Conservation (phyloP, 805 yeast species). For the Ogataea pignaliae region DNA sequence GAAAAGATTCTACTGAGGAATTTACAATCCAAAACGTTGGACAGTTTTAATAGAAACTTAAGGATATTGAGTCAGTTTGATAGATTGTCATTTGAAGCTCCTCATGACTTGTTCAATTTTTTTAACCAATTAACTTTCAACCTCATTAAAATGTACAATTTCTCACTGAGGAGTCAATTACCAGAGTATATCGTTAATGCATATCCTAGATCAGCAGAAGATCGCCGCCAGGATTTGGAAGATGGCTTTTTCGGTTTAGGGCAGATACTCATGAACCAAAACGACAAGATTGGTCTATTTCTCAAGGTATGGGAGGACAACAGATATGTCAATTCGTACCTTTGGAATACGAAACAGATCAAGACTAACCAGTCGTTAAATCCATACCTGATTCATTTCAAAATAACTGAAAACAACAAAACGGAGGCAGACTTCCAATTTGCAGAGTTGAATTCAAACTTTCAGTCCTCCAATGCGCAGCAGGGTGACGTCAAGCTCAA, state of each 20-base stretch:
- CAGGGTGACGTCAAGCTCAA: constrained; percentile 10
- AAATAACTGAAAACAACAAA: constrained; percentile 23
- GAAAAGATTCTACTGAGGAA: constrained; percentile 25
- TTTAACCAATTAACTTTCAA: constrained; percentile 26
- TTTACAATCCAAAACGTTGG: constrained; percentile 26
- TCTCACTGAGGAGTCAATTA: constrained; percentile 6
- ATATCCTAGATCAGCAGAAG: constrained; percentile 4
- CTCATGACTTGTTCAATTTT: constrained; percentile 30
- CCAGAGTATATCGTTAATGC: background rate
- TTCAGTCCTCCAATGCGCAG: background rate
- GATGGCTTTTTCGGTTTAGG: constrained; percentile 26
- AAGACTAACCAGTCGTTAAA: constrained; percentile 13
- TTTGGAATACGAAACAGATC: constrained; percentile 12
- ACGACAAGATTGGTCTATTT: constrained; percentile 30
- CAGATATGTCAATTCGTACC: constrained; percentile 20
- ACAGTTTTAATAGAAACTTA: constrained; percentile 30
- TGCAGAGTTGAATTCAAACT: background rate
- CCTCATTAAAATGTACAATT: constrained; percentile 12
- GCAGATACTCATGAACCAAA: constrained; percentile 21
- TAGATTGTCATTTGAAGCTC: constrained; percentile 25
- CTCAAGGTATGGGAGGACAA: constrained; percentile 31
- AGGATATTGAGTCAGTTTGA: constrained; percentile 30
- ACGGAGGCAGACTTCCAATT: constrained; percentile 5
- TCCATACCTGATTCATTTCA: constrained; percentile 30
- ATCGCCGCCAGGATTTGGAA: constrained; percentile 10